Evolutionary conservation across 176 grass and related monocot species (phyloP), one percentile per base, ranked within the genome.

Genomic region (Leersia perrieri): DNA sequence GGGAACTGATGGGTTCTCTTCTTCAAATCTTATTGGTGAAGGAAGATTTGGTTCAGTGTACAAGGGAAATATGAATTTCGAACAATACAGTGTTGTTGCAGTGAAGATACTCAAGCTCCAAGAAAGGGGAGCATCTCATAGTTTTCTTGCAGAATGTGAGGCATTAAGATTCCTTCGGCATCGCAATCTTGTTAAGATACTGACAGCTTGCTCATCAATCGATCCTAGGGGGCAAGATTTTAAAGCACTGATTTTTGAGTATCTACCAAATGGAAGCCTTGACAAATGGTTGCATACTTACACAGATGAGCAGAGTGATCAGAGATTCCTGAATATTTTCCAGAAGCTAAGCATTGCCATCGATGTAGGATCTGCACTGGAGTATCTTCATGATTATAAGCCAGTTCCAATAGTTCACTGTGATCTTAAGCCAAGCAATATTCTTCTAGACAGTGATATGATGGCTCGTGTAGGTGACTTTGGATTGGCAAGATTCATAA

Each of bases 1-100:
- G 78, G 86, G 38, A 39, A 88, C 86, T 34, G 33, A 83, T 27
- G 80, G 44, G 38, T 88, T 88, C 68, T 88, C 86, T 30, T 27
- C 41, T 73, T 15, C 86, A 57, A 79, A 88, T 83, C 68, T 88
- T 25, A 68, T 83, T 73, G 86, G 86, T 14, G 29, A 7, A 10
- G 86, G 80, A 28, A 83, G 80, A 60, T 88, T 83, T 40, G 80
- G 68, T 31, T 76, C 67, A 58, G 80, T 88, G 6, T 88, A 83
- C 22, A 73, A 66, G 70, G 80, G 74, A 47, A 53, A 33, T 57
- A 38, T 70, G 40, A 36, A 41, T 30, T 23, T 35, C 26, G 13
- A 45, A 29, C 22, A 61, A 60, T 69, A 68, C 18, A 63, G 20
- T 14, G 29, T 14, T 38, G 63, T 87, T 64, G 79, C 79, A 15